These are phyloP conservation scores for Citrus maxima DNA, from an alignment of 345 rosid species.

Conservation along the genomic window DNA sequence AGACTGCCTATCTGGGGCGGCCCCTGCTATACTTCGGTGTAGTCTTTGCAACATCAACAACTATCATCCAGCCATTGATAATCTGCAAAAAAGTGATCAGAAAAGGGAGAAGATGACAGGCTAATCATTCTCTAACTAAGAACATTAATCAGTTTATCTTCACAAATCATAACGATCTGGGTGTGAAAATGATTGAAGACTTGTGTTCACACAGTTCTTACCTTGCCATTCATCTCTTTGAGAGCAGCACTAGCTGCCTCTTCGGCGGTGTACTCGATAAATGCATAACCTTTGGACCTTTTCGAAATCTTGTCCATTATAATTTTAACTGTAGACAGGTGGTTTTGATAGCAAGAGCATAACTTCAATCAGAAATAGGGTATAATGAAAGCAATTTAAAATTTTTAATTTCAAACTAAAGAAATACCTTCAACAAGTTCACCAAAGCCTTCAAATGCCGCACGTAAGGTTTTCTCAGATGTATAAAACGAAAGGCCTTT, in stretches of 20 bases:
- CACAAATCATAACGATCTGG: neutral
- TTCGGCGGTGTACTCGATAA: conserved; percentile 84
- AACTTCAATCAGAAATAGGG: neutral
- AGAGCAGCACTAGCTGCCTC: conserved; percentile 87
- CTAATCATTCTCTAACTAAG: conserved; percentile 7
- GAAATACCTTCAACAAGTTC: conserved; percentile 78
- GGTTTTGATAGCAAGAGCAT: conserved; percentile 1
- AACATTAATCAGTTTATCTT: neutral
- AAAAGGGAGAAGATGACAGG: neutral
- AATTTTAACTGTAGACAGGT: conserved; percentile 55
- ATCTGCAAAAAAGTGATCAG: conserved; percentile 47
- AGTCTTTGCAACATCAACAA: conserved; percentile 86
- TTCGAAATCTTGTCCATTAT: conserved; percentile 98
- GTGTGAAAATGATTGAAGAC: neutral
- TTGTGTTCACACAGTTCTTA: conserved; percentile 14
- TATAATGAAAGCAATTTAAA: neutral
- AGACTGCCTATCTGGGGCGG: conserved; percentile 19
- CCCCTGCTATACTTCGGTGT: conserved; percentile 44
- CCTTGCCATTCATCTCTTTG: conserved; percentile 97
- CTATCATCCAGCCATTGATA: conserved; percentile 99
- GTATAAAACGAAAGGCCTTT: conserved; percentile 93
- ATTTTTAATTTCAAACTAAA: neutral
- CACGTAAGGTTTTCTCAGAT: conserved; percentile 86
- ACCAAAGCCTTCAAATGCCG: conserved; percentile 89
- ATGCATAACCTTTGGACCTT: conserved; percentile 94